Conservation (phyloP, 768 basidiomycete species). For the Tulasnella sp. region DNA sequence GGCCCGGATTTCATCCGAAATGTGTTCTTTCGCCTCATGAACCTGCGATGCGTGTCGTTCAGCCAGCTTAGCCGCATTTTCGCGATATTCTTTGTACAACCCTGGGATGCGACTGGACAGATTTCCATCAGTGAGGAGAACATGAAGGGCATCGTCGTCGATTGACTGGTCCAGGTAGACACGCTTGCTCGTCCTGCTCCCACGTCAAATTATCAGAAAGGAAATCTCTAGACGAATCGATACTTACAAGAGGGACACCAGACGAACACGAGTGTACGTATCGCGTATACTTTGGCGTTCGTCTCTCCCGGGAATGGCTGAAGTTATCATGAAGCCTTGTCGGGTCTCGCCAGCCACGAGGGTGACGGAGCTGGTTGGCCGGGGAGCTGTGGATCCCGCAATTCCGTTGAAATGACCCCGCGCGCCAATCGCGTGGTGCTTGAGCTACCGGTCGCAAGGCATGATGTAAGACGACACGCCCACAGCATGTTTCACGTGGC, state of each 20-base stretch:
- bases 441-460: too few relatives aligned
- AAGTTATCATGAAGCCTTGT: slow-evolving; percentile 33
- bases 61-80: not conserved
- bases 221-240: not conserved
- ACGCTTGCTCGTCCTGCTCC: not conserved
- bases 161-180: not conserved
- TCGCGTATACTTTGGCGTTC: not conserved
- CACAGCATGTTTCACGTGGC: too few relatives aligned
- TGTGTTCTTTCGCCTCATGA: too few relatives aligned
- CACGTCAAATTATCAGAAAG: not conserved
- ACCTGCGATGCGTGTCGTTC: too few relatives aligned
- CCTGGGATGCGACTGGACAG: slow-evolving; percentile 25
- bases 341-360: slow-evolving; percentile 34
- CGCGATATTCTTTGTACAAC: slow-evolving; percentile 24
- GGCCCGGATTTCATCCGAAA: too few relatives aligned
- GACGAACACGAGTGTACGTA: not conserved
- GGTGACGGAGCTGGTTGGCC: not conserved
- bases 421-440: too few relatives aligned
- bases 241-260: not conserved
- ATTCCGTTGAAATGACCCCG: too few relatives aligned
- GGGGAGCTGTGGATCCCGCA: too few relatives aligned
- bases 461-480: not conserved
- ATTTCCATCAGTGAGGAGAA: slow-evolving; percentile 26
- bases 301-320: slow-evolving; percentile 17
- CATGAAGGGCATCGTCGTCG: slow-evolving; percentile 23